Evolutionary conservation across 495 filamentous ascomycete species (phyloP), one percentile per base, ranked within the genome.

Genomic region (Mycothermus thermophilus): DNA sequence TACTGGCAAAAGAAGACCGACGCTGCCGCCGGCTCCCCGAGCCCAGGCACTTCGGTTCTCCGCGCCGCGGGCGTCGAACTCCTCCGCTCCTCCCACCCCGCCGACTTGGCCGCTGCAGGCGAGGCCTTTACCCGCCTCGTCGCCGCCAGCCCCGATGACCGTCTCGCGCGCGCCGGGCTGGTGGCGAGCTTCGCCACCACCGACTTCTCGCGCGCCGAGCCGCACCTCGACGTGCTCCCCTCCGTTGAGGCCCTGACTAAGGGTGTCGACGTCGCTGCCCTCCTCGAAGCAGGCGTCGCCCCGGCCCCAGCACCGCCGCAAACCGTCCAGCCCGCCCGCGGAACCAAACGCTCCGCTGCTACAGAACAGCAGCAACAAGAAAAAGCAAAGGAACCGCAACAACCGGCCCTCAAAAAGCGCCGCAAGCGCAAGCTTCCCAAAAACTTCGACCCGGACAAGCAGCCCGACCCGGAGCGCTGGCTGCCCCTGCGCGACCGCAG

Each of bases 381-480:
- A n/a, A n/a, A n/a, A n/a, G n/a, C n/a, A n/a, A n/a, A n/a, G n/a
- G 81, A 29, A 58, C 77, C 41, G 18, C 43, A 41, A 26, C 74
- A 75, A 43, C 62, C 82, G 32, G 82, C 58, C 16, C 57, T 57
- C 3, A 72, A 68, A 59, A 72, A 71, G 48, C 85, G 81, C 49
- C 77, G 77, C 38, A 62, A 75, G 34, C 67, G 77, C 30, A 78
- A 79, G 49, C 63, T 93, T 32, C 85, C 87, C 13, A 87, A 87
- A 60, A 72, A 83, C 48, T 86, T 77, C 46, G 83, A 62, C 21
- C 62, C 64, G 23, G 69, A 61, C 46, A 93, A 85, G 66, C 73
- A 71, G 28, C 64, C 80, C 5, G 90, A 96, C 49, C 78, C 82
- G 1, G 92, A 99, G 58, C 62, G 90, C 31, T 99, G 90, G 90